phyloP scores from a whole-genome alignment of 2,329 filamentous ascomycete species.

The Nemania serpens region DNA sequence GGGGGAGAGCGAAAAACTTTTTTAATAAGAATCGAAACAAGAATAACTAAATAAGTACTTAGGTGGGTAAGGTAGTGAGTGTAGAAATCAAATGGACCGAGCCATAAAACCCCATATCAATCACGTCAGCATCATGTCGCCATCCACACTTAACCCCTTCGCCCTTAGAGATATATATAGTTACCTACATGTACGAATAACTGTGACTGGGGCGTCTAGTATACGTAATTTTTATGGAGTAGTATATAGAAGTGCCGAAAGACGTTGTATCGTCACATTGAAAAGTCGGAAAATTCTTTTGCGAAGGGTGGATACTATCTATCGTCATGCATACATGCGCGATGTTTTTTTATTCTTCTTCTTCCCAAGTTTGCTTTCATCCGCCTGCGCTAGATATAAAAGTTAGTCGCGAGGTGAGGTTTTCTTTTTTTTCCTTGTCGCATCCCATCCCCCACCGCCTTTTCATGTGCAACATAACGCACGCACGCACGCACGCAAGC shows the following conservation, averaged over 20 bases:
- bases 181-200: too few relatives aligned
- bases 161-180: neutral
- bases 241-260: too few relatives aligned
- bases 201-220: too few relatives aligned
- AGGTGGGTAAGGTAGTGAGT: too few relatives aligned
- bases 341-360: too few relatives aligned
- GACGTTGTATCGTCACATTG: neutral
- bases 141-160: neutral
- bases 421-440: neutral
- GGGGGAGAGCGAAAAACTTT: neutral
- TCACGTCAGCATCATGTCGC: slow-evolving; percentile 26
- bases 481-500: neutral
- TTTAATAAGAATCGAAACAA: neutral
- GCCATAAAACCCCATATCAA: slow-evolving; percentile 9
- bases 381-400: neutral
- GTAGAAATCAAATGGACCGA: slow-evolving; percentile 2
- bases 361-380: too few relatives aligned
- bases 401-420: slow-evolving; percentile 1
- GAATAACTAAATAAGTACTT: neutral
- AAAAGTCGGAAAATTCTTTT: neutral
- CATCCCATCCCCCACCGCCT: slow-evolving; percentile 21
- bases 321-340: neutral
- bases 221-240: too few relatives aligned
- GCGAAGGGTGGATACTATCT: neutral
- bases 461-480: slow-evolving; percentile 16